Base-by-base conservation (phyloP, 108 stramenopile species). In the Nannochloropsis granulata region DNA sequence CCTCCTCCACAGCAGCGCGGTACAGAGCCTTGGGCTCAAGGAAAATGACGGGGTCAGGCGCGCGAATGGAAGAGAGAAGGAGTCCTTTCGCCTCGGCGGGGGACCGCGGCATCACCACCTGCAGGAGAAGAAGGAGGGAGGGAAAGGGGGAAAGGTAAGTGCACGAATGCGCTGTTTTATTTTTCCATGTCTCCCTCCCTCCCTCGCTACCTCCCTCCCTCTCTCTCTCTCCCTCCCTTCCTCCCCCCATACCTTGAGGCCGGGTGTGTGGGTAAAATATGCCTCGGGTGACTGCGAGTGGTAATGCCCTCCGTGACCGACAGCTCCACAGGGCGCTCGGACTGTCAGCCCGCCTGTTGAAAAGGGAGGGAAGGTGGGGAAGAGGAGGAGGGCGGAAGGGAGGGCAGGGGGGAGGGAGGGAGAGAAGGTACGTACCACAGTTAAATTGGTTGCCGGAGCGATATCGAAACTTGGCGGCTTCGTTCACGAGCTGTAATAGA, bases 21-120 rank as follows among this genome's bases (percentile, higher is more conserved):
- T 98, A 98, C 81, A 97, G 90, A 8, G 95, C 94, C 90, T 98
- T 98, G 56, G 98, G 98, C 89, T 98, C 98, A 83, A 98, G 91
- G 89, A 98, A 98, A 13, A 98, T 85, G 12, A 97, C 97, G 12
- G 98, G 98, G 82, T 98, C 95, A 23, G 93, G 93, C 78, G 92
- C 93, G 25, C 98, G 90, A 85, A 98, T 94, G 19, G 93, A 92
- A 23, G 94, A 88, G 44, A 98, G 87, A 71, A 98, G 87, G 42
- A 98, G 89, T 23, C 98, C 97, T 88, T 98, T 98, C 34, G 96
- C 98, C 81, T 94, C 92, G 44, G 89, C 91, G 13, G 97, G 97
- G 23, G 94, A 92, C 24, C 95, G 90, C 12, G 98, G 98, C 94
- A 97, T 97, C 43, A 95, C 97, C n/a, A 97, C 94, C 87, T 88